These are phyloP conservation scores for Paecilomyces variotii DNA, from an alignment of 2,329 filamentous ascomycete genomes.

Conservation along the genomic window DNA sequence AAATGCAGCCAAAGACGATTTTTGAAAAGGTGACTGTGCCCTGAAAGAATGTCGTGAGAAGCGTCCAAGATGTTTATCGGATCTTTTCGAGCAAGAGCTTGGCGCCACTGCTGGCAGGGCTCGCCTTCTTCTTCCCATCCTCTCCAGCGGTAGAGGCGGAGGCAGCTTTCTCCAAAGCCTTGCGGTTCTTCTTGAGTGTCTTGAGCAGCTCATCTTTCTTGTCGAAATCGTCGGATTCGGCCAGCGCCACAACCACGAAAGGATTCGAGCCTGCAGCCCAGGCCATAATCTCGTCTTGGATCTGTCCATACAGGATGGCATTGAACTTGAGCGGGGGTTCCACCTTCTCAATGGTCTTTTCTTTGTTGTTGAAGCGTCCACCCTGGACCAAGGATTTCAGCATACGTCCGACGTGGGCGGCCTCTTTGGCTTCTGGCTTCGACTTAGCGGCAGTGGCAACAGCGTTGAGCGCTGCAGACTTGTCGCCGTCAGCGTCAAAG, in stretches of 20 bases:
- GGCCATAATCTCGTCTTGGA: constrained; percentile 63
- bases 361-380: constrained; percentile 70
- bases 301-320: constrained; percentile 69
- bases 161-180: constrained; percentile 55
- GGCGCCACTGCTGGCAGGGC: constrained; percentile 39
- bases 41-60: neutral
- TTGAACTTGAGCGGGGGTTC: constrained; percentile 76
- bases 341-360: constrained; percentile 61
- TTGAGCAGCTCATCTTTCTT: constrained; percentile 60
- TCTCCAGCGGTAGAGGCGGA: constrained; percentile 45
- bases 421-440: constrained; percentile 47
- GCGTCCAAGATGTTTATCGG: constrained; percentile 9
- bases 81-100: constrained; percentile 32
- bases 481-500: constrained; percentile 67
- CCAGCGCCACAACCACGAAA: constrained; percentile 74
- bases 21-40: neutral
- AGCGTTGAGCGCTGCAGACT: constrained; percentile 64
- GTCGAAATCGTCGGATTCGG: constrained; percentile 66
- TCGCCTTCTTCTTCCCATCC: constrained; percentile 29
- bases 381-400: constrained; percentile 86
- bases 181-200: constrained; percentile 64
- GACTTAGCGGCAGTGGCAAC: constrained; percentile 43
- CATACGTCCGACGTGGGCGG: constrained; percentile 67
- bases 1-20: neutral
- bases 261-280: constrained; percentile 85